Evolutionary conservation across 1,139 yeast species (phyloP), one percentile per base, ranked within the genome.

Genomic region (Diutina rugosa): DNA sequence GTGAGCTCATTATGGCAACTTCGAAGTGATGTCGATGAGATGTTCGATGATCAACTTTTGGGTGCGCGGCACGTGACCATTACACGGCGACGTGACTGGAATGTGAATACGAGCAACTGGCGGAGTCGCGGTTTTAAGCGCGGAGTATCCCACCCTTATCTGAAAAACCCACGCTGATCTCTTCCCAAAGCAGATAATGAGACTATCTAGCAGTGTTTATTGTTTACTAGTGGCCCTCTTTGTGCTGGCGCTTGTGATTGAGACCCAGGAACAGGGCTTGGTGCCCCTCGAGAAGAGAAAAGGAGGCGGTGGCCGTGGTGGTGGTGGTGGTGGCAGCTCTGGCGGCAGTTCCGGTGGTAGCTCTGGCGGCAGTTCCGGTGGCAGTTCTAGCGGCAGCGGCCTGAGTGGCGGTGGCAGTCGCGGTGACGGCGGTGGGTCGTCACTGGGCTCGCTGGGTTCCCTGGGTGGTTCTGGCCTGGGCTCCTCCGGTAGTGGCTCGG

Each of bases 1-100:
- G 82, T 54, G 76, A 74, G 58, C 80, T 72, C 87, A 82, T 84
- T 6, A n/a, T 48, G 7, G 29, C 29, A 21, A 16, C 30, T 46
- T 21, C 30, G n/a, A 12, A 12, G 30, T 16, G 35, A 10, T 48
- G 29, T 46, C 21, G 30, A 26, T 46, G 29, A n/a, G 30, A 46
- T 46, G 29, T 10, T 21, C 21, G 49, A 26, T 26, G 29, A 46
- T 35, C 41, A n/a, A 12, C 41, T 35, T 35, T 35, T 35, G n/a
- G 14, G 41, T 10, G 41, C 41, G 41, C 41, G 14, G 41, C 41
- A 35, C 41, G 41, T 35, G 41, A 35, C 41, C 41, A 10, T 12
- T 12, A 10, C n/a, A 10, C 41, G 14, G 10, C 10, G 14, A 5
- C 10, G n/a, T 35, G 41, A 35, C 41, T 35, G 10, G 14, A 35